Base-by-base conservation (phyloP, 108 stramenopile species). In the Craspedostauros australis region DNA sequence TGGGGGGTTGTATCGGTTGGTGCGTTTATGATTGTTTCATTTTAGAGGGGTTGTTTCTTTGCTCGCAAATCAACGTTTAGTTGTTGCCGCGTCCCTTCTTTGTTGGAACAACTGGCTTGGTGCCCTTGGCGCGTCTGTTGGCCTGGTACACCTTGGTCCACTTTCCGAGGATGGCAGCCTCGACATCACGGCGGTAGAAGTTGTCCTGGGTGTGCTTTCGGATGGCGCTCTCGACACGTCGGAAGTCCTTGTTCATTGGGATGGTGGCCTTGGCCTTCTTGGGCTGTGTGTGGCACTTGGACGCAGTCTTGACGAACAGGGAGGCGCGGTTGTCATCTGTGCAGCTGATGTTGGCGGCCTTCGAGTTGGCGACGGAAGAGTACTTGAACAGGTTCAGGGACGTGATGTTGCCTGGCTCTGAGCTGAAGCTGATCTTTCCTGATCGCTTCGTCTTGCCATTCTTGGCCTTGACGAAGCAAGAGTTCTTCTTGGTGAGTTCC, bases 51-150 rank as follows among this genome's bases (percentile, higher is more conserved):
- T 44, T 44, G 25, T 53, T 7, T 28, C 4, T 55, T 55, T 55
- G 12, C 54, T 8, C 25, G 4, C 11, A 42, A 21, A 4, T 20
- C 12, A 54, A n/a, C n/a, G n/a, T n/a, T n/a, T n/a, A n/a, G n/a
- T n/a, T n/a, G n/a, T n/a, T 80, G 66, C 70, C 75, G 57, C 89
- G 89, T 77, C 88, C 92, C 75, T 77, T 89, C 86, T 93, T 93
- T 32, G 71, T 46, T 28, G 84, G 74, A n/a, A 73, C 77, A 46
- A 57, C 68, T 82, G 86, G 86, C 70, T 76, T 89, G 38, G 89
- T 68, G 45, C 86, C 88, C 79, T 89, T 87, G 40, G 84, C 81
- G 44, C 71, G 71, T 79, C 82, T 77, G 72, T 89, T 88, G 11
- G 76, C 79, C 66, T 86, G 76, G 77, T 94, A 84, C 48, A 96